These are phyloP conservation scores for Auricularia cornea DNA, from an alignment of 768 basidiomycete species.

Conservation along the genomic window DNA sequence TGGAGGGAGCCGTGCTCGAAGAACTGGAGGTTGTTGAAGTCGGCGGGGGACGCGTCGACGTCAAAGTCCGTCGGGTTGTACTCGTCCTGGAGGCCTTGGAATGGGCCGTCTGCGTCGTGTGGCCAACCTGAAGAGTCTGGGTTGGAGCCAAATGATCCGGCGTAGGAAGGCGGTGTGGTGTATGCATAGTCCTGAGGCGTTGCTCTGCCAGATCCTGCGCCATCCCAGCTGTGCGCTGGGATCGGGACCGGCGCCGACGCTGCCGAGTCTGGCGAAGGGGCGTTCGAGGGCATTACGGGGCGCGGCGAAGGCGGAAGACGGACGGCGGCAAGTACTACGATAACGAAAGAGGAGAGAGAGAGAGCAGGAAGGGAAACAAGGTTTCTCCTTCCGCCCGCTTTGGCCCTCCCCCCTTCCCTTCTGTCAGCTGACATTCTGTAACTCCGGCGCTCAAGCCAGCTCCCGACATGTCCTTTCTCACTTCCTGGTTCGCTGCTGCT, in stretches of 20 bases:
- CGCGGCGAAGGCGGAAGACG: not conserved
- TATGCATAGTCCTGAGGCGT: not conserved
- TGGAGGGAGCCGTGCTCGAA: conserved; percentile 40
- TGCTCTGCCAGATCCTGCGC: not conserved
- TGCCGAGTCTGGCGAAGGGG: not conserved
- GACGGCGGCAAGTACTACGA: not conserved
- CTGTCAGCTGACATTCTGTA: not conserved
- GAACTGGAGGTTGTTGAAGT: conserved; percentile 44
- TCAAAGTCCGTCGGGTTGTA: conserved; percentile 77
- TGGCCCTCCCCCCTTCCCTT: not conserved
- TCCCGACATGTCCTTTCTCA: not conserved
- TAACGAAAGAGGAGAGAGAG: not conserved
- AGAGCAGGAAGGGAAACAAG: not conserved
- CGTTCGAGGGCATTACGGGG: not conserved
- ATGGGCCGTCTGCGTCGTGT: not conserved
- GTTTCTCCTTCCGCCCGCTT: not conserved
- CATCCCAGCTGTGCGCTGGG: not conserved
- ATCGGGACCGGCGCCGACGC: not conserved
- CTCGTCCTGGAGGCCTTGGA: conserved; percentile 31
- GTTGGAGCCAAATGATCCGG: not conserved
- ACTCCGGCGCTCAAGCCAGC: too few species aligned
- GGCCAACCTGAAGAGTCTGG: not conserved
- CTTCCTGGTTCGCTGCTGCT: not conserved
- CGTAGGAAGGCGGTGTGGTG: not conserved
- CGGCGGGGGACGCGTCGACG: conserved; percentile 11